These are phyloP conservation scores for Colletotrichum salicis DNA, from an alignment of 2,329 filamentous ascomycete genomes.

Conservation along the genomic window DNA sequence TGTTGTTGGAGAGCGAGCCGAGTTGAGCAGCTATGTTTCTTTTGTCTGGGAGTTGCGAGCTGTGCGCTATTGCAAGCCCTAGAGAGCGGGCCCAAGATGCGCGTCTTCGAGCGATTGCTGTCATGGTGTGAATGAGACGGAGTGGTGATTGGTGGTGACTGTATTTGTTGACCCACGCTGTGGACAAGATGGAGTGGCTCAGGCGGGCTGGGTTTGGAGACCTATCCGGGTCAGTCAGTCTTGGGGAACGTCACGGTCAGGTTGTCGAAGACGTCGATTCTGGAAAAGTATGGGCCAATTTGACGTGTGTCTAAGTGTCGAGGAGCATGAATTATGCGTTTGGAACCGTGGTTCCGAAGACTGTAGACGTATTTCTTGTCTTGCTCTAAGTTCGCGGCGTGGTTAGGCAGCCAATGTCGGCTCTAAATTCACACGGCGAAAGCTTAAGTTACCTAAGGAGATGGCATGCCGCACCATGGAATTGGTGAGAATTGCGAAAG, in stretches of 20 bases:
- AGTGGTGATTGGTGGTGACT: background rate
- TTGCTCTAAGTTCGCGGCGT: background rate
- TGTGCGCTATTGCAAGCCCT: conserved; percentile 1
- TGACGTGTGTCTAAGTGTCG: too few species aligned
- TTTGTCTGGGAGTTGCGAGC: fast-evolving
- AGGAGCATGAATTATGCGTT: background rate
- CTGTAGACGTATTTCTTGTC: background rate
- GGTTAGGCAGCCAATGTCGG: too few species aligned
- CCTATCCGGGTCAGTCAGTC: too few species aligned
- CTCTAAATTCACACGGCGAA: too few species aligned
- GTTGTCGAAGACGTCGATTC: too few species aligned
- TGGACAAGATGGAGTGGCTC: background rate
- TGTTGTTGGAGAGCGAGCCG: fast-evolving
- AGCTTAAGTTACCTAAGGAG: too few species aligned
- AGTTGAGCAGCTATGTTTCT: background rate
- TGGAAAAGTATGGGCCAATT: too few species aligned
- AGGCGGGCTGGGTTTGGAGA: background rate
- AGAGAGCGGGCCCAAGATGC: background rate
- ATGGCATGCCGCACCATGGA: too few species aligned
- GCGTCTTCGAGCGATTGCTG: background rate
- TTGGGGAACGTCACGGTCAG: too few species aligned
- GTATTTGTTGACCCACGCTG: background rate
- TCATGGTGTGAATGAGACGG: background rate
- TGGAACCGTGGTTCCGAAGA: too few species aligned
- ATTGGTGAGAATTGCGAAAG: too few species aligned